phyloP scores from a whole-genome alignment of 2,329 filamentous ascomycete genomes.

The Amauroascus niger region DNA sequence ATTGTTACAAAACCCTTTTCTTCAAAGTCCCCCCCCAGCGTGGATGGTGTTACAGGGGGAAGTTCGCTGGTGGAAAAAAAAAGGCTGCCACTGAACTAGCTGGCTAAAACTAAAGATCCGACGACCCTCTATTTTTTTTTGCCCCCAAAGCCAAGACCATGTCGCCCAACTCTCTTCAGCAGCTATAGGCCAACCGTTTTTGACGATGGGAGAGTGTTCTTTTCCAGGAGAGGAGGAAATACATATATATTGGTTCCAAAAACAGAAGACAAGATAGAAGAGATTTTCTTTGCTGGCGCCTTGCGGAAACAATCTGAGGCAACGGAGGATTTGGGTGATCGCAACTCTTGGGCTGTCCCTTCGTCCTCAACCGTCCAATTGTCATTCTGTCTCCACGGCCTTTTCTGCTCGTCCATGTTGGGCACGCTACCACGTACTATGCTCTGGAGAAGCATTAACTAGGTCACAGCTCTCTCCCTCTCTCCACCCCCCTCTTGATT shows the following conservation, averaged over 20 bases:
- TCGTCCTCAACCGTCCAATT: not conserved
- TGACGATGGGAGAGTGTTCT: not conserved
- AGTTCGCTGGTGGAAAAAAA: not conserved
- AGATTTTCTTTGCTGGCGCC: not conserved
- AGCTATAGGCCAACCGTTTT: not conserved
- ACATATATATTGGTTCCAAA: no score
- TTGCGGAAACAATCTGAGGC: not conserved
- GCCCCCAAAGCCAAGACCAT: constrained; percentile 9
- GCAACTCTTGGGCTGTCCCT: not conserved
- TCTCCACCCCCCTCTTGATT: no score
- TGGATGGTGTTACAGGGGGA: constrained; percentile 4
- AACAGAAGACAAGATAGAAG: not conserved
- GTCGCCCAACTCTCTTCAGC: not conserved
- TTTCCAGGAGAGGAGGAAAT: not conserved
- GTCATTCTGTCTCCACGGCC: not conserved
- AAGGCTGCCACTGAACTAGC: no score
- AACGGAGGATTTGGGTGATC: not conserved
- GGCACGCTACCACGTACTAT: constrained; percentile 3
- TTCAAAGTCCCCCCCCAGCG: not conserved
- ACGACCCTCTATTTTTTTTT: constrained; percentile 5
- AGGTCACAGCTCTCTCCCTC: not conserved
- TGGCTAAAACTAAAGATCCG: not conserved
- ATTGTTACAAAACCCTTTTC: constrained; percentile 4
- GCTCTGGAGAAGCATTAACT: not conserved
- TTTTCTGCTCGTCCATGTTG: not conserved